Base-by-base conservation (phyloP, 805 yeast genomes). In the Cyberlindnera mississippiensis region DNA sequence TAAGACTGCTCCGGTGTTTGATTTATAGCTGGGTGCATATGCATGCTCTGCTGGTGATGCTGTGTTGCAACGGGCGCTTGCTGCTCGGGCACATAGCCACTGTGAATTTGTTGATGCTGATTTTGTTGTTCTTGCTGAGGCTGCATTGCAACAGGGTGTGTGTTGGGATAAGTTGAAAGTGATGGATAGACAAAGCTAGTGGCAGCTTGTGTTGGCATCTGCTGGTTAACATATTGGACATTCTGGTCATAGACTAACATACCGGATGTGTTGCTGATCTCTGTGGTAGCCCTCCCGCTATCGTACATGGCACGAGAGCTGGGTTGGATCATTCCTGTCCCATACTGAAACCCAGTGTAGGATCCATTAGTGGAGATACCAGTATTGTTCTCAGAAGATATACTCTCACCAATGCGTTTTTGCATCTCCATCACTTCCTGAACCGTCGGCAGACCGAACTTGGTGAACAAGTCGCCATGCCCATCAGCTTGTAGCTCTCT, bases 401-500 rank as follows among this genome's bases (percentile, higher is more conserved):
- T 8, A 14, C 33, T 26, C 15, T 33, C 37, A 13, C 33, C 29
- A 28, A 28, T 28, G 14, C n/a, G 22, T 16, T 35, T 40, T 17
- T 38, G 45, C 18, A 30, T 33, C 30, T 30, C 35, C 9, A 40
- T 42, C 4, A 51, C 50, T 29, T 54, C 42, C 7, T 44, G 46
- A n/a, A 22, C 47, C 0, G 45, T 16, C 14, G 59, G 59, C 4
- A 53, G 38, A 1, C 37, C 39, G 40, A 43, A 46, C 19, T 48
- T 43, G 12, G 29, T 8, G 2, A 50, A 37, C n/a, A 55, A 27
- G 10, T 41, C 44, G 8, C 19, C 41, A 27, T 46, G 47, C 2
- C 54, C 55, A 20, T 53, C 48, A 13, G 37, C 45, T 6, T 34
- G 15, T 18, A 55, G 28, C 19, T 52, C 53, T 16, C 39, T 40